Percentiles rank a stretch among this genome's conserved stretches.
Evolutionary conservation across 768 basidiomycete species (phyloP).

Genomic region (Ramaria sp.): DNA sequence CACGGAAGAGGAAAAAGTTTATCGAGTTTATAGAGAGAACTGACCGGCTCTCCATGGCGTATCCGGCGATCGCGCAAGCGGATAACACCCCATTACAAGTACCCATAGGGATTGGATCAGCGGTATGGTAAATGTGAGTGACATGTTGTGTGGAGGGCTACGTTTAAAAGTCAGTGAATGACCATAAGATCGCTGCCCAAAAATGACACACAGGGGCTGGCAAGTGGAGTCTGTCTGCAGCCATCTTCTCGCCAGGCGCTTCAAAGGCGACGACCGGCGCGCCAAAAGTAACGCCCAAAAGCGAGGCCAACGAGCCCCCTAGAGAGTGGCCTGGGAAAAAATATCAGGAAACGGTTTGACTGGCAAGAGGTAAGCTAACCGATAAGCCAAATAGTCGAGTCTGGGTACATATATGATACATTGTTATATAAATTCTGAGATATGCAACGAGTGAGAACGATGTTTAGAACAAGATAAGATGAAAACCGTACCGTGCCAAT

Average conservation of each 20-base stretch:
- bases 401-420: slow-evolving; percentile 81
- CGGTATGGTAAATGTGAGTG: slow-evolving; percentile 87
- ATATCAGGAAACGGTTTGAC: not conserved
- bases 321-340: slow-evolving; percentile 48
- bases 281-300: slow-evolving; percentile 88
- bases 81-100: slow-evolving; percentile 69
- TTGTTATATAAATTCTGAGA: slow-evolving; percentile 85
- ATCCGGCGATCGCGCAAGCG: slow-evolving; percentile 72
- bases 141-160: slow-evolving; percentile 66
- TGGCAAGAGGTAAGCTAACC: slow-evolving; percentile 28
- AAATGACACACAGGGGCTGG: slow-evolving; percentile 61
- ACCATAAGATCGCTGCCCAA: slow-evolving; percentile 12
- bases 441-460: not conserved
- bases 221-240: slow-evolving; percentile 73
- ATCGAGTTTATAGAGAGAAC: slow-evolving; percentile 11
- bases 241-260: slow-evolving; percentile 55
- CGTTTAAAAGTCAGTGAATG: not conserved
- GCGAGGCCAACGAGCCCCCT: slow-evolving; percentile 75
- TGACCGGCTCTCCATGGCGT: slow-evolving; percentile 67
- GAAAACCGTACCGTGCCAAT: slow-evolving; percentile 56
- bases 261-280: slow-evolving; percentile 86
- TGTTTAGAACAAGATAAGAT: slow-evolving; percentile 1
- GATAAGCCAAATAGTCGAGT: slow-evolving; percentile 80
- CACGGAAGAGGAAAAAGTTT: not conserved
- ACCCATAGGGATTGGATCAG: slow-evolving; percentile 88